Percentiles rank a stretch among this genome's conserved stretches.
Conservation (phyloP, 495 filamentous ascomycete species). For the Xanthoparmelia taractica region DNA sequence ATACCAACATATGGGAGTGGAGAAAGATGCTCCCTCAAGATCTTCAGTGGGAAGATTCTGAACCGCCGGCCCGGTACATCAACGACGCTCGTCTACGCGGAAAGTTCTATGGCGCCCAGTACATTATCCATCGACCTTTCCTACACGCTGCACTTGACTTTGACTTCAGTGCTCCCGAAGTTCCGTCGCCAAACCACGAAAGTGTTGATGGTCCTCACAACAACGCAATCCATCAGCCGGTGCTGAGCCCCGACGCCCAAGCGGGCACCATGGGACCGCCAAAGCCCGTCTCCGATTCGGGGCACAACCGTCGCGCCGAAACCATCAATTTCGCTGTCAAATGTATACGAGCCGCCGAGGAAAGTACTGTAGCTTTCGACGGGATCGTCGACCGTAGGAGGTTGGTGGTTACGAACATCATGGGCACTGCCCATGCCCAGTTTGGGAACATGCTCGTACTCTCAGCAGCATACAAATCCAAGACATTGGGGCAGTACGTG, state of each 20-base stretch:
- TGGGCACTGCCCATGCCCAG: slow-evolving; percentile 94
- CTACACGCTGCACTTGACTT: slow-evolving; percentile 53
- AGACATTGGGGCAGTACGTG: slow-evolving; percentile 47
- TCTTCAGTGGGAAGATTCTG: slow-evolving; percentile 59
- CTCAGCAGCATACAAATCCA: slow-evolving; percentile 62
- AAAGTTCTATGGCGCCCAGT: slow-evolving; percentile 87
- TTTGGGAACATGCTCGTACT: slow-evolving; percentile 92
- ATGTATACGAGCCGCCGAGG: slow-evolving; percentile 66
- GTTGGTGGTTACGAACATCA: slow-evolving; percentile 85
- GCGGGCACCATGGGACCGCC: slow-evolving; percentile 26
- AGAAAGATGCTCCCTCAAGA: slow-evolving; percentile 33
- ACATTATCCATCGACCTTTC: slow-evolving; percentile 82
- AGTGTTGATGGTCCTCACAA: background rate
- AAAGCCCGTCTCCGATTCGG: slow-evolving; percentile 17
- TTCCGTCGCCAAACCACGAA: slow-evolving; percentile 16
- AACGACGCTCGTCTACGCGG: slow-evolving; percentile 78
- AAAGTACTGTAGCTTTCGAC: slow-evolving; percentile 82
- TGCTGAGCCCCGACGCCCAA: slow-evolving; percentile 20
- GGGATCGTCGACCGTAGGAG: slow-evolving; percentile 49
- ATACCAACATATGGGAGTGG: slow-evolving; percentile 41
- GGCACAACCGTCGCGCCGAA: slow-evolving; percentile 37
- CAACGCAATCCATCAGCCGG: slow-evolving; percentile 2
- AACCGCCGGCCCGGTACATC: slow-evolving; percentile 65
- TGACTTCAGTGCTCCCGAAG: slow-evolving; percentile 33
- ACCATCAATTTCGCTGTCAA: slow-evolving; percentile 43